Base-by-base conservation (phyloP, 2,329 filamentous ascomycete species). In the Triangularia setosa region DNA sequence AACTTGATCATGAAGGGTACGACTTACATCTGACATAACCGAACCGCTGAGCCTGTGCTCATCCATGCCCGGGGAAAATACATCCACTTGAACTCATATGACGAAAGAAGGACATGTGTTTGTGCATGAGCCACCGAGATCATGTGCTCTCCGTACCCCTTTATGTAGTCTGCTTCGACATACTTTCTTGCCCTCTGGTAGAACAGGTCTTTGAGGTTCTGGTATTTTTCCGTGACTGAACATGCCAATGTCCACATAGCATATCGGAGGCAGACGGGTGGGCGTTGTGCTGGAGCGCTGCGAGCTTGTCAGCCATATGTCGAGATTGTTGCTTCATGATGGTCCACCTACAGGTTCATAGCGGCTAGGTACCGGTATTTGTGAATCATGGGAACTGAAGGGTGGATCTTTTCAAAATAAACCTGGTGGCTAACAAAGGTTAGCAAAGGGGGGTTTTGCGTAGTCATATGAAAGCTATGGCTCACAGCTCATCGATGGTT, bases 41-140 rank as follows among this genome's bases (percentile, higher is more conserved):
- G 86, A n/a, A 90, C 86, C 4, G 90, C 90, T 66, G 91, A 84
- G 23, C 94, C 95, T 2, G 91, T 90, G 70, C 91, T 97, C 79
- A 97, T 87, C 95, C 95, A 98, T 0, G 95, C 95, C 69, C 95
- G 83, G 1, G 95, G 94, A 71, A 98, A 98, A 75, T 93, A 96
- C 91, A 98, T 97, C 84, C 91, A 90, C 78, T 94, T 97, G 81
- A 97, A 98, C 76, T 99, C 95, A 72, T 96, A 97, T 0, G 85
- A 87, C 5, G 88, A 86, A 57, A 96, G 82, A 21, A 98, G 80
- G 25, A 88, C 81, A 83, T 96, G 96, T 1, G 91, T 87, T 75
- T 99, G 95, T 59, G 90, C 91, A 75, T 97, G 92, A 16, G 90
- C 89, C 28, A 97, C 82, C 1, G 90, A 94, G 69, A 97, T 90